Percentiles rank a stretch among this genome's conserved stretches.
These are phyloP conservation scores for Irpex sp. DNA, from an alignment of 1,284 basidiomycete species.

Conservation along the genomic window DNA sequence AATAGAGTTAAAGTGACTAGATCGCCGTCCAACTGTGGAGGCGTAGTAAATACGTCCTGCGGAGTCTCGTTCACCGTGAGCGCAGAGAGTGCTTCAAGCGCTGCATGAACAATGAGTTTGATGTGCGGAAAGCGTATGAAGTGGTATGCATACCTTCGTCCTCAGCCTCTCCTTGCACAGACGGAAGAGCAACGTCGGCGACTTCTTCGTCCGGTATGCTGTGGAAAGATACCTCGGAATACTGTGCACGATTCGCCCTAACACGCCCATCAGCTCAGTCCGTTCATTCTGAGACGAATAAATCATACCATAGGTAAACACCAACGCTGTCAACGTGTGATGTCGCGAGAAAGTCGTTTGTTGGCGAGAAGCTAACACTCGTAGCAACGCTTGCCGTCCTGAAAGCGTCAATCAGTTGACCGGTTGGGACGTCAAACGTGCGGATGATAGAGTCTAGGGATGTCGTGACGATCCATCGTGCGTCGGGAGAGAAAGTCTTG, in stretches of 20 bases:
- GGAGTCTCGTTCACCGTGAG: constrained; percentile 48
- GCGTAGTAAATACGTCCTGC: constrained; percentile 74
- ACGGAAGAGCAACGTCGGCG: constrained; percentile 70
- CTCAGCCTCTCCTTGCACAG: constrained; percentile 77
- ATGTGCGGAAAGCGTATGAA: background rate
- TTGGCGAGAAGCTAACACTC: constrained; percentile 89
- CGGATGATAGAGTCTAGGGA: constrained; percentile 91
- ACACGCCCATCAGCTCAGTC: background rate
- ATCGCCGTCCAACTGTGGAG: constrained; percentile 82
- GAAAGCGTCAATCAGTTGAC: constrained; percentile 90
- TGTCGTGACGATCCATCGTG: constrained; percentile 87
- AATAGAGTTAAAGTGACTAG: constrained; percentile 90
- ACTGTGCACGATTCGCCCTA: constrained; percentile 95
- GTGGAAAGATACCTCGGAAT: constrained; percentile 78
- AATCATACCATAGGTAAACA: constrained; percentile 82
- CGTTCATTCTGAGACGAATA: background rate
- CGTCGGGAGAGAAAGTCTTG: constrained; percentile 91
- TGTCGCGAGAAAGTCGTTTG: constrained; percentile 94
- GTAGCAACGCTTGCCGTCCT: constrained; percentile 88
- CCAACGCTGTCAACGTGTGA: constrained; percentile 93
- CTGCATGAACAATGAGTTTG: constrained; percentile 31
- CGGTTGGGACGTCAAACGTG: constrained; percentile 95
- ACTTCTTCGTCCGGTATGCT: constrained; percentile 75
- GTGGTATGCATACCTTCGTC: constrained; percentile 51
- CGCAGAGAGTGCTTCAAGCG: constrained; percentile 59